Evolutionary conservation across 2,329 filamentous ascomycete genomes (phyloP).

Genomic region (Periglandula ipomoeae): DNA sequence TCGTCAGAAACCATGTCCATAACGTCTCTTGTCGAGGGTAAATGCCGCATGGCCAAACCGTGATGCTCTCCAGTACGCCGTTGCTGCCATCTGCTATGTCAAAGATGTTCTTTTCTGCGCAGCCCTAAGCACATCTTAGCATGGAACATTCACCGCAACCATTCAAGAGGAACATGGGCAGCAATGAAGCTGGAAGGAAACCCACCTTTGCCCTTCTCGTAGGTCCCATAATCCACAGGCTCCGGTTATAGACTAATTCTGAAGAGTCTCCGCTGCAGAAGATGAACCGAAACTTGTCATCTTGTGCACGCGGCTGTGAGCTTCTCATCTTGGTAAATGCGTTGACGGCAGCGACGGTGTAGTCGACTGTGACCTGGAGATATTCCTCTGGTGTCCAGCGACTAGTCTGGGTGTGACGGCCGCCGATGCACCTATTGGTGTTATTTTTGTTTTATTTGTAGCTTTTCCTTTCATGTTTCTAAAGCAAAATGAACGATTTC

Average conservation of each 20-base stretch:
- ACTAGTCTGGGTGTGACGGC: neutral
- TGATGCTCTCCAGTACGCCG: slow-evolving; percentile 2
- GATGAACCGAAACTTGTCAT: neutral
- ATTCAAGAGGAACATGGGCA: neutral
- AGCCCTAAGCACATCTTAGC: neutral
- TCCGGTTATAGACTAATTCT: slow-evolving; percentile 4
- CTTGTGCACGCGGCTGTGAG: no score
- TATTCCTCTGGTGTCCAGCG: slow-evolving; percentile 5
- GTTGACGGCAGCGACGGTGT: neutral
- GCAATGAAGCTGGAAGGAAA: no score
- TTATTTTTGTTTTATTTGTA: neutral
- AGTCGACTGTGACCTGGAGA: slow-evolving; percentile 3
- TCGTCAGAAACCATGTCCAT: slow-evolving; percentile 4
- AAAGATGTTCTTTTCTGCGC: slow-evolving; percentile 3
- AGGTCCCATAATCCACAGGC: slow-evolving; percentile 6
- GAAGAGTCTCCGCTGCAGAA: slow-evolving; percentile 3
- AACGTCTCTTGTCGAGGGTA: neutral
- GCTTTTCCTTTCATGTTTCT: no score
- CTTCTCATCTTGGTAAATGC: neutral
- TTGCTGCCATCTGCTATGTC: slow-evolving; percentile 2
- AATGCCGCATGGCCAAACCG: slow-evolving; percentile 1
- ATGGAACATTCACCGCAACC: neutral
- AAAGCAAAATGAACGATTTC: neutral
- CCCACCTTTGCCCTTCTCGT: slow-evolving; percentile 5
- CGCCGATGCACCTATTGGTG: slow-evolving; percentile 5